Percentiles rank a stretch among this genome's conserved stretches.
Conservation (phyloP, 192 early-diverging fungal genomes). For the Rhizoclosmatium globosum region DNA sequence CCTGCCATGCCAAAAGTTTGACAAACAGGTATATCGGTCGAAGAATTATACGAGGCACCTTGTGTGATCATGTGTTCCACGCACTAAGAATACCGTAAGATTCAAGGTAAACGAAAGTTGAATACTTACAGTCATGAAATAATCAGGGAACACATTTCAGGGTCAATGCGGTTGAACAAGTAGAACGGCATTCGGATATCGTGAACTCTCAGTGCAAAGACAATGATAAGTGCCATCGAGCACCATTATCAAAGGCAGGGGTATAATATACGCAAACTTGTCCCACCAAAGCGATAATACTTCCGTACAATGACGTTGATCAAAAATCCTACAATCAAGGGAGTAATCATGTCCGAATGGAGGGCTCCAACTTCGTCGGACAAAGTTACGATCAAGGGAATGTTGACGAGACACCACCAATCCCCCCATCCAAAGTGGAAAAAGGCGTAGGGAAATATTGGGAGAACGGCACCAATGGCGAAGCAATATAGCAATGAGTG, state of each 20-base stretch:
- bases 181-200: constrained; percentile 27
- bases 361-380: constrained; percentile 5
- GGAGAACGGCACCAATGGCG: constrained; percentile 38
- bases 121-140: constrained; percentile 28
- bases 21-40: constrained; percentile 19
- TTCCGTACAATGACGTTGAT: constrained; percentile 16
- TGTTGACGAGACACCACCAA: constrained; percentile 28
- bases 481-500: constrained; percentile 37
- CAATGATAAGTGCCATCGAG: constrained; percentile 45
- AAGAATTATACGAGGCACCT: constrained; percentile 8
- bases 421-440: constrained; percentile 42
- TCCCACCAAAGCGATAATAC: constrained; percentile 55
- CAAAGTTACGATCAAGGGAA: constrained; percentile 30
- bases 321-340: constrained; percentile 9
- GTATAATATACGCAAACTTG: constrained; percentile 69
- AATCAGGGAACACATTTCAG: constrained; percentile 33
- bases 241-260: constrained; percentile 69
- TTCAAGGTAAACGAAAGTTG: not conserved
- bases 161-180: constrained; percentile 24
- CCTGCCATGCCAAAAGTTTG: constrained; percentile 22
- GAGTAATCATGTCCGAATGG: constrained; percentile 26
- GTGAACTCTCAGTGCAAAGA: constrained; percentile 26
- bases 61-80: constrained; percentile 11
- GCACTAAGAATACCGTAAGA: not conserved
- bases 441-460: constrained; percentile 46